Conservation (phyloP, 768 basidiomycete genomes). For the Rhizopogon rudus region DNA sequence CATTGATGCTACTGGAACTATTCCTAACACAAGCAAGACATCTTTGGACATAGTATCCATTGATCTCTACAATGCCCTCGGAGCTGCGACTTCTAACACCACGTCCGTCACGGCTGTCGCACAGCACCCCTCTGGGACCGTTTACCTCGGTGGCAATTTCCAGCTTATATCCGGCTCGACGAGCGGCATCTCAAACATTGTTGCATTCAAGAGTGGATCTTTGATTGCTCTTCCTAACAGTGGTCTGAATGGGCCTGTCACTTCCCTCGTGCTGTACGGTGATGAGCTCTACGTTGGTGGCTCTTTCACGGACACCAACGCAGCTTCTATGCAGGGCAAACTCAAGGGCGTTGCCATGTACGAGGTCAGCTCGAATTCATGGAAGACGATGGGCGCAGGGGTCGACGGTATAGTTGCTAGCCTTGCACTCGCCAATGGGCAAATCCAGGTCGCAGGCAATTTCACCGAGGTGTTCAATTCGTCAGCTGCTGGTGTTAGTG, state of each 20-base stretch:
- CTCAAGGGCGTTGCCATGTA: constrained; percentile 67
- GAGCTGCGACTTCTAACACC: constrained; percentile 33
- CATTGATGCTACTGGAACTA: constrained; percentile 53
- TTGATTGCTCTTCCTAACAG: constrained; percentile 49
- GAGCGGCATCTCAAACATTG: constrained; percentile 63
- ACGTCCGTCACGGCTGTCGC: constrained; percentile 49
- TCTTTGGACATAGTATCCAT: constrained; percentile 58
- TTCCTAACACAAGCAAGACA: constrained; percentile 72
- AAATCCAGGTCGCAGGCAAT: constrained; percentile 68
- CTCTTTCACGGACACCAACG: constrained; percentile 66
- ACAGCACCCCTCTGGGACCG: constrained; percentile 58
- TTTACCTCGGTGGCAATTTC: constrained; percentile 81
- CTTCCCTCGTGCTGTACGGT: constrained; percentile 56
- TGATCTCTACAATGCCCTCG: constrained; percentile 57
- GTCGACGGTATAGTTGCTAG: constrained; percentile 71
- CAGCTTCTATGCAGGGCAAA: constrained; percentile 44
- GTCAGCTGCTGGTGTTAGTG: constrained; percentile 30
- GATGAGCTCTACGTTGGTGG: constrained; percentile 84
- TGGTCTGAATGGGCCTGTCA: constrained; percentile 80
- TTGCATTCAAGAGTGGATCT: constrained; percentile 57
- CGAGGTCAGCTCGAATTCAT: constrained; percentile 56
- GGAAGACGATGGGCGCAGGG: constrained; percentile 68
- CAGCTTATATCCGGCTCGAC: constrained; percentile 50
- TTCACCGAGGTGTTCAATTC: constrained; percentile 50
- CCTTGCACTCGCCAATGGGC: constrained; percentile 44